Base-by-base conservation (phyloP, 139 green algal genomes). In the Haematococcus sp. region DNA sequence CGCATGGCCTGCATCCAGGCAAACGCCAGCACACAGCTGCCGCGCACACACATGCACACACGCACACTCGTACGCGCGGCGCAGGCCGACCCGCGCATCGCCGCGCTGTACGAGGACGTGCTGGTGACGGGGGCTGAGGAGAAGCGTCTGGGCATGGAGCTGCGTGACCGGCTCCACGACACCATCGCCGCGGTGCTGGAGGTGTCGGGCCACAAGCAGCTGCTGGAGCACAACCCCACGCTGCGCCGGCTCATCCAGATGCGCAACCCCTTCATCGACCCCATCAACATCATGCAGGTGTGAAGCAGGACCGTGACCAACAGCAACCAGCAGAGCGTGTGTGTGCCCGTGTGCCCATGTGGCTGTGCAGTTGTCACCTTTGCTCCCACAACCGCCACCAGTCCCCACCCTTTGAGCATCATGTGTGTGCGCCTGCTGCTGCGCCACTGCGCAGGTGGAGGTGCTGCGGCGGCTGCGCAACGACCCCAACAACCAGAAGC, bases 201-300 rank as follows among this genome's bases (percentile, higher is more conserved):
- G 73, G 71, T 97, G 52, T 86, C 91, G 68, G 89, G 91, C 22
- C 91, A 97, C 82, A 74, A 76, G 9, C 35, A 83, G 68, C 79
- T 97, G 71, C 86, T 87, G 61, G 83, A 83, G 51, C 84, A 88
- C 74, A 96, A 94, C 51, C 66, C 70, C 43, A 84, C 86, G 31
- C 86, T 98, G 76, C 85, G 91, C 70, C 77, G 89, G 46, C 91
- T 96, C 68, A 80, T 98, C 40, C 65, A 87, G 63, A 93, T 98
- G 83, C 88, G 95, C 58, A 88, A 89, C 33, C 91, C 93, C 15
- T 98, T 96, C 84, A 91, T 98, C 44, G 91, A 91, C 46, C 92
- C 94, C 35, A 90, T 98, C 77, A 98, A 98, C 87, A 90, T 98
- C 70, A 75, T 98, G 52, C 90, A 97, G 88, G 66, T 72, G 27